Base-by-base conservation (phyloP, 2,329 filamentous ascomycete genomes). In the Exserohilum rostratum region DNA sequence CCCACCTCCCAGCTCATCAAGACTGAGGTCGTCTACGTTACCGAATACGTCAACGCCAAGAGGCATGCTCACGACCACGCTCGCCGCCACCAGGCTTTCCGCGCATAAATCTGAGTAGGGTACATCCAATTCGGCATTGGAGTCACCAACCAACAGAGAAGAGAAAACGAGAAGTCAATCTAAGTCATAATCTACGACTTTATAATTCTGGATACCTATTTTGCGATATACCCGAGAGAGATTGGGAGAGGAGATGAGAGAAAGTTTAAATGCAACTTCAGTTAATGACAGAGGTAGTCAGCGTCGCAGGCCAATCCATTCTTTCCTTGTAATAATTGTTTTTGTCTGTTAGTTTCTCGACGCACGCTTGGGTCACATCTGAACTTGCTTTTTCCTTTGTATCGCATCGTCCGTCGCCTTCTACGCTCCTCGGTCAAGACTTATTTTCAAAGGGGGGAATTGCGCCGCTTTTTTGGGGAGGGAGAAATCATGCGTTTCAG, bases 291-390 rank as follows among this genome's bases (percentile, higher is more conserved):
- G 64, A 62, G 64, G 68, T 71, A 73, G 69, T 67, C 66, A 69
- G 70, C 68, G 70, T 73, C 70, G 70, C 70, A 72, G 67, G 67
- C 25, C 64, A 70, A 61, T 68, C 57, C 62, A 73, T 72, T 69
- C 60, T 67, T 72, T 62, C 64, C 66, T 72, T 62, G 54, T 63
- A 66, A 59, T 25, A 25, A 25, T 25, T 25, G 22, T 25, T 25
- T 25, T 25, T 25, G 7, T 25, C 7, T 25, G 22, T 59, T 55
- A 47, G 39, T 51, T 58, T 57, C 58, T 62, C 66, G 65, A 66
- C 56, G 62, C 66, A 62, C 65, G 62, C 61, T 66, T 50, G 52
- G 61, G 22, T 61, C 55, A 62, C 65, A 61, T 55, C 63, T 68
- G 60, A 60, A 25, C 49, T 10, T 27, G 3, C 50, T 44, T 58